Percentiles rank a stretch among this genome's conserved stretches.
Evolutionary conservation across 169 alveolate genomes (phyloP).

Genomic region (Babesia divergens): DNA sequence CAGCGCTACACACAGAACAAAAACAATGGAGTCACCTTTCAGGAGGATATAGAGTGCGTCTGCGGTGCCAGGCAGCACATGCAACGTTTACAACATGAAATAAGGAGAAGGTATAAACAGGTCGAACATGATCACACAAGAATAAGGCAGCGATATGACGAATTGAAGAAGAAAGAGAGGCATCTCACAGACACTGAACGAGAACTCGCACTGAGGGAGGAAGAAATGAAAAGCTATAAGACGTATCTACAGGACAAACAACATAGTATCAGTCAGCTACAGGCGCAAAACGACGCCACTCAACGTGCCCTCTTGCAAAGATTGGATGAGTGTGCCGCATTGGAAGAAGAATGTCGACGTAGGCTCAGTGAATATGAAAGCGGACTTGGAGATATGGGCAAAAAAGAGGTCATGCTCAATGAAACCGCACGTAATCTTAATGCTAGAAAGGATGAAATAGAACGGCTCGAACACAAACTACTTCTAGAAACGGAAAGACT

Average conservation of each 20-base stretch:
- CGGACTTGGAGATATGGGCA: slow-evolving; percentile 28
- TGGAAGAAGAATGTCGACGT: slow-evolving; percentile 49
- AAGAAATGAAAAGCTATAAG: slow-evolving; percentile 49
- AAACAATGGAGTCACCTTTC: background rate
- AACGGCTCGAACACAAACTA: slow-evolving; percentile 38
- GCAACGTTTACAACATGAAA: slow-evolving; percentile 33
- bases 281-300: slow-evolving; percentile 32
- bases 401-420: slow-evolving; percentile 39
- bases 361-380: slow-evolving; percentile 54
- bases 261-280: slow-evolving; percentile 34
- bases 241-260: slow-evolving; percentile 62
- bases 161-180: slow-evolving; percentile 20
- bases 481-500: slow-evolving; percentile 43
- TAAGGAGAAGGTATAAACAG: slow-evolving; percentile 19
- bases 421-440: slow-evolving; percentile 40
- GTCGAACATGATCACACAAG: slow-evolving; percentile 32
- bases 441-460: slow-evolving; percentile 54
- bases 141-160: slow-evolving; percentile 20
- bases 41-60: slow-evolving; percentile 33
- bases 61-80: slow-evolving; percentile 62
- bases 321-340: slow-evolving; percentile 35
- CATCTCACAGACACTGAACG: slow-evolving; percentile 8
- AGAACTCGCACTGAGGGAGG: slow-evolving; percentile 32
- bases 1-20: background rate
- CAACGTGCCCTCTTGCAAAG: slow-evolving; percentile 39